Percentiles rank a stretch among this genome's conserved stretches.
Conservation (phyloP, 2,329 filamentous ascomycete species). For the Cryphonectria nitschkei region DNA sequence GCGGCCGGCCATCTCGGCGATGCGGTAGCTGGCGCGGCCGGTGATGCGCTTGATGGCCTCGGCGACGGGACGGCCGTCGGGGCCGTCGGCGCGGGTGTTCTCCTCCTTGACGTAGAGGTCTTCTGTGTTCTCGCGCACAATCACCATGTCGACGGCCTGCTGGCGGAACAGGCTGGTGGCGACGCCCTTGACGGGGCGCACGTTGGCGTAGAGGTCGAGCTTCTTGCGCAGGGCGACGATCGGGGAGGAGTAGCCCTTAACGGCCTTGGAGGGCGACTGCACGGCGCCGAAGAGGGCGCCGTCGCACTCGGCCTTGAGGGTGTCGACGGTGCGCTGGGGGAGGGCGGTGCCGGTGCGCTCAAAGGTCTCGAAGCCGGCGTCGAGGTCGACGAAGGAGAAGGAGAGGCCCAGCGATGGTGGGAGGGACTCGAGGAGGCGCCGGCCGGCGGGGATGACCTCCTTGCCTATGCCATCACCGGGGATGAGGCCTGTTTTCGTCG, state of each 20-base stretch:
- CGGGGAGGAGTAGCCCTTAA: constrained; percentile 93
- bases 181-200: constrained; percentile 90
- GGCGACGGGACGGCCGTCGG: constrained; percentile 77
- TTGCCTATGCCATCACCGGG: constrained; percentile 97
- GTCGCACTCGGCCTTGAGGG: constrained; percentile 89
- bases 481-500: constrained; percentile 77
- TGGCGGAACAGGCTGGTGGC: constrained; percentile 65
- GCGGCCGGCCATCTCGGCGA: constrained; percentile 91
- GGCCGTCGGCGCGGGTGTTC: constrained; percentile 73
- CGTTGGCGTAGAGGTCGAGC: constrained; percentile 95
- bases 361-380: constrained; percentile 93
- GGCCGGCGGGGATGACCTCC: constrained; percentile 95
- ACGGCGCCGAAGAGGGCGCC: constrained; percentile 97
- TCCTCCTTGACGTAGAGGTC: constrained; percentile 99
- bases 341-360: constrained; percentile 86
- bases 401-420: constrained; percentile 88
- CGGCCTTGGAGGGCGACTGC: constrained; percentile 84
- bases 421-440: constrained; percentile 88
- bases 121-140: constrained; percentile 98
- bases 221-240: constrained; percentile 96
- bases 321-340: constrained; percentile 86
- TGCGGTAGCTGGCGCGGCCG: constrained; percentile 80
- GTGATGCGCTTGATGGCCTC: constrained; percentile 98
- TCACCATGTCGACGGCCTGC: constrained; percentile 78
- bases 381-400: constrained; percentile 91